These are phyloP conservation scores for Aspergillus arachidicola DNA, from an alignment of 2,329 filamentous ascomycete species.

Conservation along the genomic window DNA sequence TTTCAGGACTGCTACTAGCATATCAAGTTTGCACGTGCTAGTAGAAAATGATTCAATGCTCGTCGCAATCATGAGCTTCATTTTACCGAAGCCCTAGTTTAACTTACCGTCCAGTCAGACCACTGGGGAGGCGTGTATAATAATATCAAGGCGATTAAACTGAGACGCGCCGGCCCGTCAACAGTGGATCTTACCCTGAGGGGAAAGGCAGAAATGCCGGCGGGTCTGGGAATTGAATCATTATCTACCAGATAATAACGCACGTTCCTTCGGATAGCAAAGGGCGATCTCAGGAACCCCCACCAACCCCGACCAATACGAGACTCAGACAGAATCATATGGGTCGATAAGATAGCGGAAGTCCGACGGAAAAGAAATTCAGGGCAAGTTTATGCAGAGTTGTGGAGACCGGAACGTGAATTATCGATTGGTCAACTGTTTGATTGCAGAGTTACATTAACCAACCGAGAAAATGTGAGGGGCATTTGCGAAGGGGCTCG, in stretches of 20 bases:
- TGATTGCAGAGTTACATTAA: neutral
- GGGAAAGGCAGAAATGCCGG: neutral
- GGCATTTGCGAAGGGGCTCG: neutral
- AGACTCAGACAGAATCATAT: neutral
- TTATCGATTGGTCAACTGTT: neutral
- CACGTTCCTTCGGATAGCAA: neutral
- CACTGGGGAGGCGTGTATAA: neutral
- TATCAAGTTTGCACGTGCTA: neutral
- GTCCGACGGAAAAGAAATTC: neutral
- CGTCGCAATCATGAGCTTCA: neutral
- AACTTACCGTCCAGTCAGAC: neutral
- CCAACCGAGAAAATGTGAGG: neutral
- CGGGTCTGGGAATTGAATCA: too few relatives aligned
- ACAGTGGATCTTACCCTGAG: neutral
- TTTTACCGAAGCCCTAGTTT: neutral
- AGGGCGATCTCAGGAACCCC: neutral
- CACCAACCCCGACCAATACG: neutral
- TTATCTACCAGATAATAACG: neutral
- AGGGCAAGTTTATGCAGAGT: neutral
- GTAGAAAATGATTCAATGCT: neutral
- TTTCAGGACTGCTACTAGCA: fast-evolving
- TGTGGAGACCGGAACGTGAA: neutral
- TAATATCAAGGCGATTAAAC: neutral
- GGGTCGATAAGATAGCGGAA: neutral
- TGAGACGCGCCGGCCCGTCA: neutral